Conservation (phyloP, 1,139 yeast genomes). For the Pichia sp. region DNA sequence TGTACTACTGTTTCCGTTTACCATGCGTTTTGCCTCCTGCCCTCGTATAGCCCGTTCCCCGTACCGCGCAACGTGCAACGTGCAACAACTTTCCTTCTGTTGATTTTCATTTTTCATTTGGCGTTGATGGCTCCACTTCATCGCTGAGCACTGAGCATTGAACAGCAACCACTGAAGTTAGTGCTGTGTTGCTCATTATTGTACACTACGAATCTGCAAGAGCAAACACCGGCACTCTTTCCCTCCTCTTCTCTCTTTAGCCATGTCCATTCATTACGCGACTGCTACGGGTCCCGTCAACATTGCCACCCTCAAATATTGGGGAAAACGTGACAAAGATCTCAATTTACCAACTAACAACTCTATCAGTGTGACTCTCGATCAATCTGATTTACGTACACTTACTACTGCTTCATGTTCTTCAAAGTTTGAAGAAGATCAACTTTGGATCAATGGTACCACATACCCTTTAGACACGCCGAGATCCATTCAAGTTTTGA, state of each 20-base stretch:
- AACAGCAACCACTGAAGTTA: no score
- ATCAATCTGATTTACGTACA: slow-evolving; percentile 86
- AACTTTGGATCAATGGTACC: slow-evolving; percentile 75
- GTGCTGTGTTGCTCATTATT: no score
- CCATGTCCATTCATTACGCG: slow-evolving; percentile 63
- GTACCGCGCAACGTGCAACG: no score
- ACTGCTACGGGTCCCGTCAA: slow-evolving; percentile 96
- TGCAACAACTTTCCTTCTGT: no score
- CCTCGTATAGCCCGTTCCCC: no score
- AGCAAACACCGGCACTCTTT: not conserved
- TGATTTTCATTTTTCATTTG: no score
- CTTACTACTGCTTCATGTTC: slow-evolving; percentile 81
- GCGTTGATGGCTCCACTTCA: no score
- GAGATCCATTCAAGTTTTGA: slow-evolving; percentile 75
- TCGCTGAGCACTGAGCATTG: no score
- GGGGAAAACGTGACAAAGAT: slow-evolving; percentile 93
- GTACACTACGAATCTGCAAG: no score
- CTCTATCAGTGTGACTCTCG: slow-evolving; percentile 87
- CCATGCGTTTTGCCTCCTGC: no score
- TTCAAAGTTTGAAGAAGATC: slow-evolving; percentile 50
- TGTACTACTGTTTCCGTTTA: no score
- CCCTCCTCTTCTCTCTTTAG: no score
- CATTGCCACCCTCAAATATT: slow-evolving; percentile 83
- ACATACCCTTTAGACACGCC: slow-evolving; percentile 31
- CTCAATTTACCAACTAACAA: slow-evolving; percentile 93